These are phyloP conservation scores for Neofusicoccum umdonicola DNA, from an alignment of 2,329 filamentous ascomycete species.

Conservation along the genomic window DNA sequence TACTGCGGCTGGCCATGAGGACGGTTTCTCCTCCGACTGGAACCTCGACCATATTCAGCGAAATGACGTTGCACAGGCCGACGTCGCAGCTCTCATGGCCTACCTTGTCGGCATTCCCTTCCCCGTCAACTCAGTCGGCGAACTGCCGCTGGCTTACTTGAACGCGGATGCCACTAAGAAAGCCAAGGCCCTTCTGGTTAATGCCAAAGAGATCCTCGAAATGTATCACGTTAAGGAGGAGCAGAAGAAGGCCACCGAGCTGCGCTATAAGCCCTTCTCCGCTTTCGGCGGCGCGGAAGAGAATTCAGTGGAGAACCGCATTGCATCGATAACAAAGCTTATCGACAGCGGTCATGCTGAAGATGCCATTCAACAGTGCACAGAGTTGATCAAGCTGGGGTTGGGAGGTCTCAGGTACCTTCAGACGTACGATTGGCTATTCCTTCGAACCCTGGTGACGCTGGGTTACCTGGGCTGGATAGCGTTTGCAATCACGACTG, in stretches of 20 bases:
- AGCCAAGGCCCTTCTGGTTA: constrained; percentile 78
- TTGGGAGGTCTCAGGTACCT: constrained; percentile 86
- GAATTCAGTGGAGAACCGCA: constrained; percentile 63
- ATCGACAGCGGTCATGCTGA: constrained; percentile 68
- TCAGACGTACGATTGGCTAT: constrained; percentile 98
- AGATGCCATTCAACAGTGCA: constrained; percentile 75
- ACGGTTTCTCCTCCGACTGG: constrained; percentile 86
- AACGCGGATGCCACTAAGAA: constrained; percentile 71
- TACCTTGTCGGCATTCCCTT: constrained; percentile 86
- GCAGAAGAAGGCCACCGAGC: constrained; percentile 70
- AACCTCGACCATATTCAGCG: constrained; percentile 73
- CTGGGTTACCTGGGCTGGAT: constrained; percentile 94
- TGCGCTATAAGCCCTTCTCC: constrained; percentile 75
- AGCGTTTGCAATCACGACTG: constrained; percentile 82
- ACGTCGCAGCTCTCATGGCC: constrained; percentile 93
- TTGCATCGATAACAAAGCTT: constrained; percentile 64
- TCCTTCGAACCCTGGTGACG: constrained; percentile 84
- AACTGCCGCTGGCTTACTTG: constrained; percentile 81
- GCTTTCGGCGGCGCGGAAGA: constrained; percentile 62
- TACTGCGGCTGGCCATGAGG: constrained; percentile 78
- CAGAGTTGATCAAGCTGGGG: constrained; percentile 71
- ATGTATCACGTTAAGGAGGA: constrained; percentile 96
- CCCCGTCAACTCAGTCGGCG: constrained; percentile 93
- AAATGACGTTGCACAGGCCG: constrained; percentile 90
- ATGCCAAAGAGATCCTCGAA: constrained; percentile 83